phyloP scores from a whole-genome alignment of 1,284 basidiomycete species.

The Sporisorium graminicola region DNA sequence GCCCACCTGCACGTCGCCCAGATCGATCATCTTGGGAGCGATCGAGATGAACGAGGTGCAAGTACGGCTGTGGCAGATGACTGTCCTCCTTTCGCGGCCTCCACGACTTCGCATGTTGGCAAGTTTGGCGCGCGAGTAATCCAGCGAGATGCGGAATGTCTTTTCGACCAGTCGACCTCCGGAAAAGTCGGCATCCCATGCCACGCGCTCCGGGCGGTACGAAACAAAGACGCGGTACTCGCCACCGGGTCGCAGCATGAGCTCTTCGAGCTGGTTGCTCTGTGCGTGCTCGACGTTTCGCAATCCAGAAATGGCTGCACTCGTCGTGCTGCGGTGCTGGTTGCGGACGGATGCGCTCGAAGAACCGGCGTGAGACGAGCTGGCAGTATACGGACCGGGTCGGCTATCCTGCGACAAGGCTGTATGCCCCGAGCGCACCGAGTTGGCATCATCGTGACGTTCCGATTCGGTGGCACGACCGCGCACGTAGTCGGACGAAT shows the following conservation, averaged over 20 bases:
- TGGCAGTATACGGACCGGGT: slow-evolving; percentile 48
- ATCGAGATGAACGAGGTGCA: slow-evolving; percentile 73
- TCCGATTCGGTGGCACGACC: slow-evolving; percentile 30
- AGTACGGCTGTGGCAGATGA: slow-evolving; percentile 71
- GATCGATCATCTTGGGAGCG: slow-evolving; percentile 71
- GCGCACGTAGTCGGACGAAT: slow-evolving; percentile 35
- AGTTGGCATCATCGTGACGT: slow-evolving; percentile 37
- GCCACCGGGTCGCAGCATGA: slow-evolving; percentile 72
- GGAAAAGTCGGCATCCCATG: slow-evolving; percentile 58
- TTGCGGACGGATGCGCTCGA: slow-evolving; percentile 29
- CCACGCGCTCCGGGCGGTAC: slow-evolving; percentile 70
- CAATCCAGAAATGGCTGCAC: slow-evolving; percentile 46
- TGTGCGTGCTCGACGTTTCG: slow-evolving; percentile 65
- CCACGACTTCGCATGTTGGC: slow-evolving; percentile 63
- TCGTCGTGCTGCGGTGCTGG: slow-evolving; percentile 21
- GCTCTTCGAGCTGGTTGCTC: slow-evolving; percentile 72
- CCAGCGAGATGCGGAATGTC: slow-evolving; percentile 72
- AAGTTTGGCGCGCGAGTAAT: slow-evolving; percentile 67
- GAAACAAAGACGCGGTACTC: slow-evolving; percentile 73
- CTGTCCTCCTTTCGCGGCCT: slow-evolving; percentile 67
- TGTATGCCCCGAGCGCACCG: slow-evolving; percentile 49
- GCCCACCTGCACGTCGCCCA: slow-evolving; percentile 73
- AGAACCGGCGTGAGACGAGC: slow-evolving; percentile 52
- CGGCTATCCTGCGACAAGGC: slow-evolving; percentile 60
- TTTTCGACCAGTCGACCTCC: slow-evolving; percentile 70